A percentile compares a stretch with the other conserved stretches of the same genome.
Conservation (phyloP, 2,329 filamentous ascomycete genomes). For the Ceratocystis eucalypticola region DNA sequence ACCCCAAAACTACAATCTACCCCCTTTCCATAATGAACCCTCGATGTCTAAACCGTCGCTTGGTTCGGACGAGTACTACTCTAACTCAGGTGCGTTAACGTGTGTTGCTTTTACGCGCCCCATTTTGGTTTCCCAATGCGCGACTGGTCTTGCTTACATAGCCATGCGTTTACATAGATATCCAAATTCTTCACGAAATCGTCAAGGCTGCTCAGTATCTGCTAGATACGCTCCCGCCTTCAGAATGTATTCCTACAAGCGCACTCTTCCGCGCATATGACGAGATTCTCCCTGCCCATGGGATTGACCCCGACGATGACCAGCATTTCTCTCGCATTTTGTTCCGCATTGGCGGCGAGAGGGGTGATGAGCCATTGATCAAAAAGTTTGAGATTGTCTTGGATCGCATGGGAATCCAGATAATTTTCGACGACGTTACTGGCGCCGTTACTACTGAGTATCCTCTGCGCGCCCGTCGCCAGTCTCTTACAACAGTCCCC, state of each 20-base stretch:
- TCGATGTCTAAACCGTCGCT: conserved; percentile 21
- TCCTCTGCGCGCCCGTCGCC: conserved; percentile 8
- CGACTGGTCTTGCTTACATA: conserved; percentile 19
- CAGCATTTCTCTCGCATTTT: conserved; percentile 64
- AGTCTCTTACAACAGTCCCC: conserved; percentile 18
- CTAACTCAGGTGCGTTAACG: conserved; percentile 41
- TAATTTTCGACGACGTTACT: conserved; percentile 40
- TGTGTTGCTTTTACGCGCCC: background rate
- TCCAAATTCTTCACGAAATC: conserved; percentile 64
- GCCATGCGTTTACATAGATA: conserved; percentile 40
- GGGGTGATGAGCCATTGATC: conserved; percentile 43
- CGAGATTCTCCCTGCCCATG: conserved; percentile 55
- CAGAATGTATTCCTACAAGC: conserved; percentile 54
- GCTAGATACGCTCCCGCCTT: conserved; percentile 41
- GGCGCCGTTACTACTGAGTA: conserved; percentile 19
- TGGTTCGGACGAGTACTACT: conserved; percentile 36
- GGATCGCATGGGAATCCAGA: conserved; percentile 53
- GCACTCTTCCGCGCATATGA: conserved; percentile 76
- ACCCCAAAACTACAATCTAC: background rate
- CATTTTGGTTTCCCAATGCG: background rate
- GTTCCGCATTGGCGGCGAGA: conserved; percentile 60
- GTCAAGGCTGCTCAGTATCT: conserved; percentile 57
- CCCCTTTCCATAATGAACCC: conserved; percentile 13
- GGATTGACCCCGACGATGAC: conserved; percentile 58
- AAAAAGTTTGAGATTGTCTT: conserved; percentile 60